Base-by-base conservation (phyloP, 495 filamentous ascomycete species). In the Eremomyces bilateralis region DNA sequence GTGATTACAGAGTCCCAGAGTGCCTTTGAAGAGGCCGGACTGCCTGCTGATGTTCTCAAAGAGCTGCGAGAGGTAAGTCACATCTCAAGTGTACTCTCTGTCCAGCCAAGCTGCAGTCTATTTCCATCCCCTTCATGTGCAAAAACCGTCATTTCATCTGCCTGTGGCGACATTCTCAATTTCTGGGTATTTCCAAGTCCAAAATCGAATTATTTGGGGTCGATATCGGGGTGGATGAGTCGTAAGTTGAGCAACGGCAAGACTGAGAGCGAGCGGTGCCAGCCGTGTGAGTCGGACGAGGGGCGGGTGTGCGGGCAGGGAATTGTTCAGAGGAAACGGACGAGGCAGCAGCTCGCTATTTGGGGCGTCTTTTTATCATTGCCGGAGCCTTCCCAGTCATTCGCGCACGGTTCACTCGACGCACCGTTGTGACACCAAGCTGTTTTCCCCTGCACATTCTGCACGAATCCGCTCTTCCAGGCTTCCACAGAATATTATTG, bases 1-100 rank as follows among this genome's bases (percentile, higher is more conserved):
- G 83, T 95, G 40, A 73, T 91, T 51, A 70, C 78, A 40, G 67
- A 69, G 36, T 92, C 83, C 48, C 68, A 80, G 53, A 74, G 85
- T 47, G 84, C 93, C 53, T 95, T 99, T 56, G 90, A 99, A 54
- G 88, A 95, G 53, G 77, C 74, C 47, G 90, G 90, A 42, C 78
- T 95, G 40, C 80, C 88, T 39, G 76, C 80, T 50, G 59, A 68
- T 43, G 80, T 80, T 31, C 62, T 99, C 44, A 63, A 79, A 40
- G 80, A 91, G 50, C 61, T 99, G 65, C 71, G 65, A 52, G 64
- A 69, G 63, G 85, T 95, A 53, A 69, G 72, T 61, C 6, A 13
- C 6, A 27, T 6, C 24, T 13, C 6, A 27, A 27, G 8, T 27
- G 6, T 13, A 27, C 24, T 27, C 24, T 13, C 24, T 13, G 8